Evolutionary conservation across 768 basidiomycete species (phyloP).

Genomic region (Nidularia pulvinata): DNA sequence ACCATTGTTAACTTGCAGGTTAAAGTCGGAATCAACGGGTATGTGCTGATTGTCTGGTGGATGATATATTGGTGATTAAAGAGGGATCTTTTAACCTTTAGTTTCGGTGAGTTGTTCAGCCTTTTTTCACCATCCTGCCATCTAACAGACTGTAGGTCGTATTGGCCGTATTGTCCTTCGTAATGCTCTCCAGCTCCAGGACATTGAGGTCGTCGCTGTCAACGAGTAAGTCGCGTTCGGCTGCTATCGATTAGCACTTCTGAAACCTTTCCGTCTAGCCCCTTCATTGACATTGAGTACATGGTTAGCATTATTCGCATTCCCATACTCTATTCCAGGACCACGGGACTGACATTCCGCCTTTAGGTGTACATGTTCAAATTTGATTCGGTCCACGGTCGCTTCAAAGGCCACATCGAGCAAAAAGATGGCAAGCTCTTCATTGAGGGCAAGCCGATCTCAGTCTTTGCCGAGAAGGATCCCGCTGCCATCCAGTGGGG

Average conservation of each 20-base stretch:
- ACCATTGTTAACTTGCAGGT: constrained; percentile 31
- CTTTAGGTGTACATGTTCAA: constrained; percentile 98
- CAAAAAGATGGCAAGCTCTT: constrained; percentile 87
- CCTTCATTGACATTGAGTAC: constrained; percentile 97
- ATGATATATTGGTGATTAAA: neutral
- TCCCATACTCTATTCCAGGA: no score
- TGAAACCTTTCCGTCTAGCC: constrained; percentile 43
- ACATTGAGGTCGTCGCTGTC: constrained; percentile 87
- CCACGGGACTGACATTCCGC: neutral
- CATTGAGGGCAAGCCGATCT: constrained; percentile 78
- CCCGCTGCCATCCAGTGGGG: constrained; percentile 87
- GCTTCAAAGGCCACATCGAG: constrained; percentile 85
- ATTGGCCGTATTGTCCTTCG: constrained; percentile 99
- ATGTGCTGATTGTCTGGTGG: constrained; percentile 21
- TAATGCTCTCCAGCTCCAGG: constrained; percentile 79
- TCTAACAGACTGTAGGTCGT: constrained; percentile 65
- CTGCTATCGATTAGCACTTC: neutral
- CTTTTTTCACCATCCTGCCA: neutral
- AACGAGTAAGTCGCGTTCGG: constrained; percentile 72
- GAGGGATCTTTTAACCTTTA: constrained; percentile 19
- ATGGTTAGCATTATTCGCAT: constrained; percentile 60
- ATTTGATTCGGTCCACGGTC: constrained; percentile 92
- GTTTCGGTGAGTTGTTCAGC: constrained; percentile 66
- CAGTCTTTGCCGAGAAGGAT: constrained; percentile 84
- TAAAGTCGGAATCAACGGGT: constrained; percentile 98